These are phyloP conservation scores for Drechslera avenae DNA, from an alignment of 2,329 filamentous ascomycete genomes.

Conservation along the genomic window DNA sequence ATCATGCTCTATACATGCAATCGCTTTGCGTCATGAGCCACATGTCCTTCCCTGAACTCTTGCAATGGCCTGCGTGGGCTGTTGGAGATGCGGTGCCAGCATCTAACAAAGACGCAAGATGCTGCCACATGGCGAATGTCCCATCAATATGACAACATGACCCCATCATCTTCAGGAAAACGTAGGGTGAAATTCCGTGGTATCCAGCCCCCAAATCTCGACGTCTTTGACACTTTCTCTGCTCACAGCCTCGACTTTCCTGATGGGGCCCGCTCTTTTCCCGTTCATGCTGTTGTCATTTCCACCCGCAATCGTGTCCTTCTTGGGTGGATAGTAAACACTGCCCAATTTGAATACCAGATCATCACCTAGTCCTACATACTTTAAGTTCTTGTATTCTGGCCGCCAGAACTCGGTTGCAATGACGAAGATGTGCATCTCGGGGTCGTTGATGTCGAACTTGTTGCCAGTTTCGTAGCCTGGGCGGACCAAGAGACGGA, in stretches of 20 bases:
- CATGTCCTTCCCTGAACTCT: too few species aligned
- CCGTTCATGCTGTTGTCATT: slow-evolving; percentile 35
- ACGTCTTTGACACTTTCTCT: slow-evolving; percentile 48
- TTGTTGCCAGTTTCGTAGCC: slow-evolving; percentile 34
- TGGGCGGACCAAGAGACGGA: slow-evolving; percentile 48
- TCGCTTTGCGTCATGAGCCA: too few species aligned
- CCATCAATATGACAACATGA: too few species aligned
- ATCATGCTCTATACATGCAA: too few species aligned
- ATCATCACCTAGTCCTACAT: slow-evolving; percentile 48
- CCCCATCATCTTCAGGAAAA: slow-evolving; percentile 26
- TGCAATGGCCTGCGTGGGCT: too few species aligned
- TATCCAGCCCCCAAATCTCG: slow-evolving; percentile 55
- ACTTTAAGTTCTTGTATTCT: slow-evolving; percentile 44
- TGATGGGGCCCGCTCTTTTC: slow-evolving; percentile 32
- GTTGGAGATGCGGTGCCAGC: too few species aligned
- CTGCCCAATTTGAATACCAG: slow-evolving; percentile 47
- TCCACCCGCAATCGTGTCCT: slow-evolving; percentile 4
- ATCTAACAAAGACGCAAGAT: too few species aligned
- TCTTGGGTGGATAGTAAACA: slow-evolving; percentile 32
- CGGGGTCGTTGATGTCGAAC: slow-evolving; percentile 32
- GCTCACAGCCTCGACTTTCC: slow-evolving; percentile 40
- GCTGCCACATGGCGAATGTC: too few species aligned
- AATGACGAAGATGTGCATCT: slow-evolving; percentile 41
- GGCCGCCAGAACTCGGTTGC: slow-evolving; percentile 43
- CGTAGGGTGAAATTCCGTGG: slow-evolving; percentile 36